Evolutionary conservation across 108 stramenopile species (phyloP), one percentile per base, ranked within the genome.

Genomic region (Cyclotella choctawhatcheeana): DNA sequence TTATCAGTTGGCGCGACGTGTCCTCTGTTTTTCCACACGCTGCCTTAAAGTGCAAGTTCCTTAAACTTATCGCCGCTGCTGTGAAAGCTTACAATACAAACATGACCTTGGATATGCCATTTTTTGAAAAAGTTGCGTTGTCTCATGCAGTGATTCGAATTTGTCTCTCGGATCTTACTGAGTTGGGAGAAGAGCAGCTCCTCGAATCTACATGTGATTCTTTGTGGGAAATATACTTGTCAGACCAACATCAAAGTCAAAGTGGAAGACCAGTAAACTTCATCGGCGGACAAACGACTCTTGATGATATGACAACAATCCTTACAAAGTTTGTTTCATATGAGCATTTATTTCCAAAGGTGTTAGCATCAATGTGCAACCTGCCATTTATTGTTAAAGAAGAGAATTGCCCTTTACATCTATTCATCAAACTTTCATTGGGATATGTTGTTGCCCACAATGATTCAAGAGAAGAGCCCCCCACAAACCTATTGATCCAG

Each of bases 1-100:
- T 81, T n/a, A 51, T 77, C n/a, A 67, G 58, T 61, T 77, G 81
- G 76, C 60, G 81, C 30, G 61, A 64, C 16, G 61, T 77, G 16
- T 32, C 76, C 3, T 50, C 71, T 16, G 63, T 73, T 47, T 32
- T 81, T 47, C 76, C 81, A 5, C 44, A 44, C 40, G 47, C 27
- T 72, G 44, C 75, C 3, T 17, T 81, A 53, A 72, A 61, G 31
- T 73, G 55, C 71, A 77, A 73, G 54, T 77, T 73, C 31, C 33
- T 77, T 25, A 61, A 37, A 20, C 59, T 81, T 1, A 67, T 81
- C 22, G 59, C 71, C 31, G 35, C 58, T 72, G 81, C 76, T 47
- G 72, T 77, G 17, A 14, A 65, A 21, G 62, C 71, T 34, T 67
- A 60, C 29, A 35, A 30, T 24, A 44, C 44, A 25, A 52, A 20